Base-by-base conservation (phyloP, 2,329 filamentous ascomycete genomes). In the Diaporthe sp. region DNA sequence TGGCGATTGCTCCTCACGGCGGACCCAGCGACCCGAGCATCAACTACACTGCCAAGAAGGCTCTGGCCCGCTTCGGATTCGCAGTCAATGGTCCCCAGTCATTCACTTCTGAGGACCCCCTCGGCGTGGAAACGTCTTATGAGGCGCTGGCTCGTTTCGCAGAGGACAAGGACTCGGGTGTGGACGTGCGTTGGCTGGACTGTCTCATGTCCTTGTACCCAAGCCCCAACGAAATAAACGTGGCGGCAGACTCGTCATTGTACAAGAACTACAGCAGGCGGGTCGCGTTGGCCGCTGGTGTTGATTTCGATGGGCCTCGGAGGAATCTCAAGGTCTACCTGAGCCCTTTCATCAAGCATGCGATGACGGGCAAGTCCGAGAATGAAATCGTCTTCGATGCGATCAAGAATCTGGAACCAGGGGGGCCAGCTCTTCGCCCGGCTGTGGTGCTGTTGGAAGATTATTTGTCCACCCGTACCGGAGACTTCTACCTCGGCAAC, bases 211-310 rank as follows among this genome's bases (percentile, higher is more conserved):
- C 9, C 20, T 13, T 60, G 10, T 60, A 60, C 20, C 57, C 57
- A 2, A 60, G 57, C 20, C 34, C 57, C 9, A 3, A 15, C 5
- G 9, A 31, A 1, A 61, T 61, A 25, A 17, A 17, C 8, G 34
- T 42, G 9, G 34, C 58, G 2, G 22, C 58, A 4, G 58, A 61
- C 2, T 25, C 57, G 0, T 17, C 22, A 10, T n/a, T 39, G 12
- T 42, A 61, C 58, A 61, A 61, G 58, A 42, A 61, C 17, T 61
- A 61, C 58, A 42, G 58, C 58, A 61, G 58, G n/a, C 37, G 58
- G 22, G 58, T 61, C 22, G 58, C 37, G 0, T 28, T 61, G 12
- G 58, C 58, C 2, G 58, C 58, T 2, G 58, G 31, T 8, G 58
- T 61, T 3, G 58, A 61, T 5, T 61, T 61, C 2, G 34, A 61